Conservation (phyloP, 331 rosid species). For the Arachis monticola region DNA sequence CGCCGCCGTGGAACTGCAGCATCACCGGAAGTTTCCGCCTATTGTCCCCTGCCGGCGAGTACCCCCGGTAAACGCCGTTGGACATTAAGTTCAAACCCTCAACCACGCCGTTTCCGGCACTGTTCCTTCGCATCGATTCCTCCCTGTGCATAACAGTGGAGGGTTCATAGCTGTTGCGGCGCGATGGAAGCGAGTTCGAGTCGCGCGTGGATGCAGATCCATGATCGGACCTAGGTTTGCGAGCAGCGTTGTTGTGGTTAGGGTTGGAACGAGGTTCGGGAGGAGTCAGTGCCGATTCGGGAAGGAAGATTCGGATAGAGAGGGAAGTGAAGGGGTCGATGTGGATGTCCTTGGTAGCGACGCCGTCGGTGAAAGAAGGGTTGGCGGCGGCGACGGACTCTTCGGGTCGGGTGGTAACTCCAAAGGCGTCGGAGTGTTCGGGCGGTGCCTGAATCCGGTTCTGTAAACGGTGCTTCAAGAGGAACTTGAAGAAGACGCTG, state of each 20-base stretch:
- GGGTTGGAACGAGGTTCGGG: constrained; percentile 38
- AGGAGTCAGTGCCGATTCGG: constrained; percentile 71
- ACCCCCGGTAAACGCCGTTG: constrained; percentile 66
- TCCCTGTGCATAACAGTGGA: constrained; percentile 33
- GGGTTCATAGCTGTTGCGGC: constrained; percentile 73
- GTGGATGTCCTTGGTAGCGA: constrained; percentile 84
- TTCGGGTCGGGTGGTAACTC: constrained; percentile 78
- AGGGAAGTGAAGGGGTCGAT: constrained; percentile 77
- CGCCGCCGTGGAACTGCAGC: constrained; percentile 96
- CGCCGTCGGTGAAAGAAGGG: constrained; percentile 67
- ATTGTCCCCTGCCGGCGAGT: constrained; percentile 61
- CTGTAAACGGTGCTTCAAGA: constrained; percentile 97
- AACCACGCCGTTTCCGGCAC: constrained; percentile 49
- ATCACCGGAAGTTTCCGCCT: constrained; percentile 73
- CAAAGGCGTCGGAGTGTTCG: constrained; percentile 60
- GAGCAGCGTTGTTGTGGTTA: too few relatives aligned
- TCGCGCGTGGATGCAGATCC: constrained; percentile 33
- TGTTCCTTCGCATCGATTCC: constrained; percentile 52
- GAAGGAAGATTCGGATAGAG: constrained; percentile 77
- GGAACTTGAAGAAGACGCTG: constrained; percentile 98
- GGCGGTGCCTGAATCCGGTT: constrained; percentile 77
- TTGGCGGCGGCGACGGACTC: constrained; percentile 67
- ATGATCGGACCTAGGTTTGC: constrained; percentile 17
- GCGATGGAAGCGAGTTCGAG: constrained; percentile 23
- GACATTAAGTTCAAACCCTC: constrained; percentile 76